Evolutionary conservation across 345 rosid species (phyloP).

Genomic region (Carallia brachiata): DNA sequence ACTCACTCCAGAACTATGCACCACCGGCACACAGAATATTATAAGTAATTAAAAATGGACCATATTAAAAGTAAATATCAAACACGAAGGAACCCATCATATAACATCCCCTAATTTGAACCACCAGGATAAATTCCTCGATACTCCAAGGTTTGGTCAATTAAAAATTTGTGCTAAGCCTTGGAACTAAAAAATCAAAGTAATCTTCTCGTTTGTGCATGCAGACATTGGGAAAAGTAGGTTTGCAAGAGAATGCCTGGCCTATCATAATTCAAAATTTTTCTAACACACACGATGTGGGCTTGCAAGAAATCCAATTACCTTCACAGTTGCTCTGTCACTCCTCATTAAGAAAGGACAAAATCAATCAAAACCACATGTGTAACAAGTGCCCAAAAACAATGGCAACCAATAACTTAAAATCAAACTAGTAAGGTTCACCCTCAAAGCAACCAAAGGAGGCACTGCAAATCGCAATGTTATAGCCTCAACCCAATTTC

Average conservation of each 20-base stretch:
- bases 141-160: background rate
- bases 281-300: background rate
- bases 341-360: background rate
- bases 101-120: background rate
- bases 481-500: background rate
- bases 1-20: slow-evolving; percentile 80
- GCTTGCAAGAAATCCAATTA: background rate
- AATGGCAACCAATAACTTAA: background rate
- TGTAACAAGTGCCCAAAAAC: background rate
- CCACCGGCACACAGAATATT: slow-evolving; percentile 14
- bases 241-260: background rate
- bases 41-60: slow-evolving; percentile 10
- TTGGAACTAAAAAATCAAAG: background rate
- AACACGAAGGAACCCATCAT: background rate
- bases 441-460: slow-evolving; percentile 1
- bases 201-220: background rate
- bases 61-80: slow-evolving; percentile 5
- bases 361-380: background rate
- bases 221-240: background rate
- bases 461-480: background rate
- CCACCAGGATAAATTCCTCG: background rate
- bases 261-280: background rate
- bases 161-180: background rate
- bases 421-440: slow-evolving; percentile 8
- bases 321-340: background rate